Evolutionary conservation across 306 rosid genomes (phyloP).

Genomic region (Ormosia emarginata): DNA sequence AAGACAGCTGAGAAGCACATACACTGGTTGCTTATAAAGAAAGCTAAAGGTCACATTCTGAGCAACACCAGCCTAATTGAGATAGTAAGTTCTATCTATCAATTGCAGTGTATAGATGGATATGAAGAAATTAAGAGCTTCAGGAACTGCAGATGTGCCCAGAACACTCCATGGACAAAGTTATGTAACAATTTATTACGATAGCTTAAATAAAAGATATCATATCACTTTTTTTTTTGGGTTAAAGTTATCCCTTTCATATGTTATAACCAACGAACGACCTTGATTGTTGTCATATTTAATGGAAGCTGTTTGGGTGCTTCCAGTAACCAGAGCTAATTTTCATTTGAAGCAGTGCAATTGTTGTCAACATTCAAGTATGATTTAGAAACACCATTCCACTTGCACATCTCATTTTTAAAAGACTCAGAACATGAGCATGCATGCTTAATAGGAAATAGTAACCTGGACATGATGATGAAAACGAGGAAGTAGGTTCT

Average conservation of each 20-base stretch:
- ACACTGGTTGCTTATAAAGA: background rate
- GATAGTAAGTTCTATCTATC: background rate
- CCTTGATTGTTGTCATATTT: no score
- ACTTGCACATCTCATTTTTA: no score
- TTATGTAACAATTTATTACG: background rate
- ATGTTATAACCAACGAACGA: background rate
- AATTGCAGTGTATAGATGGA: background rate
- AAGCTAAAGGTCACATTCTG: background rate
- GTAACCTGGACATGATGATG: slow-evolving; percentile 44
- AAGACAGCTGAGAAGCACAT: background rate
- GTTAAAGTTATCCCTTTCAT: background rate
- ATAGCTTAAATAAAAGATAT: background rate
- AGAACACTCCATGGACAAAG: background rate
- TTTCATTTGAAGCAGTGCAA: background rate
- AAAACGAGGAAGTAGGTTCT: slow-evolving; percentile 23
- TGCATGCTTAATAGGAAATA: background rate
- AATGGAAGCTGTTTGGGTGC: background rate
- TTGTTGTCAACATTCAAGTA: no score
- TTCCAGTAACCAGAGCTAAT: background rate
- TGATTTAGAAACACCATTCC: no score
- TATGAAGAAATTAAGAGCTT: background rate
- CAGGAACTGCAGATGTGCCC: background rate
- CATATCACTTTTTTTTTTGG: background rate
- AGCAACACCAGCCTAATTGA: background rate
- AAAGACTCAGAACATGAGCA: no score